Percentiles rank a stretch among this genome's conserved stretches.
Conservation (phyloP, 495 filamentous ascomycete genomes). For the Neurospora sp. region DNA sequence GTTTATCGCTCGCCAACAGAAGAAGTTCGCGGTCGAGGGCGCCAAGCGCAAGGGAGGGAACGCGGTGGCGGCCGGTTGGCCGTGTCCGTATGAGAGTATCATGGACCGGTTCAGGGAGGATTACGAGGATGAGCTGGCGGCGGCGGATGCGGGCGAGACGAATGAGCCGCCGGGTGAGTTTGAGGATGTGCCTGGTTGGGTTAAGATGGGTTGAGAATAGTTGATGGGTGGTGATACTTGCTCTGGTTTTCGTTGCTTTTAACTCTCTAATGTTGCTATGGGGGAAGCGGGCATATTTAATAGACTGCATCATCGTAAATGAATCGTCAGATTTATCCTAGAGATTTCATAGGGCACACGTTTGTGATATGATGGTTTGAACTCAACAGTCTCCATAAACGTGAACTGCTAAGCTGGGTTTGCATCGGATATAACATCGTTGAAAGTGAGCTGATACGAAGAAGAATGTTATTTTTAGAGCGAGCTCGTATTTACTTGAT, state of each 20-base stretch:
- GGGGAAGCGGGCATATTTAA: background rate
- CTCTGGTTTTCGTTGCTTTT: background rate
- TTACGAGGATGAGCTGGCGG: constrained; percentile 17
- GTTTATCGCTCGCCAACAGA: constrained; percentile 68
- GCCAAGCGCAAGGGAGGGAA: constrained; percentile 50
- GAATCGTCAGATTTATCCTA: background rate
- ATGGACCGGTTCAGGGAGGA: constrained; percentile 22
- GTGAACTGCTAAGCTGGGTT: background rate
- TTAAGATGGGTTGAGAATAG: constrained; percentile 11
- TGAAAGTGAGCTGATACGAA: background rate
- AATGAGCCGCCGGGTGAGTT: constrained; percentile 20
- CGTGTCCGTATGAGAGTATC: constrained; percentile 19
- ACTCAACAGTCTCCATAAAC: background rate
- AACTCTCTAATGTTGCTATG: background rate
- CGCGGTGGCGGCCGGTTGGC: constrained; percentile 36
- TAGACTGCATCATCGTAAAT: background rate
- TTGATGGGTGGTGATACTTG: background rate
- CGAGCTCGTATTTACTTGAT: background rate
- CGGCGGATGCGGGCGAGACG: constrained; percentile 11
- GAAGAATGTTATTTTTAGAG: background rate
- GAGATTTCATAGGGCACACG: background rate
- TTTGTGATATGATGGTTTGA: background rate
- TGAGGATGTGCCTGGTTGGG: constrained; percentile 29
- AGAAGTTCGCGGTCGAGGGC: constrained; percentile 73
- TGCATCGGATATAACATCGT: background rate